These are phyloP conservation scores for Elaeis guineensis DNA, from an alignment of 176 grass and related monocot genomes.

Conservation along the genomic window DNA sequence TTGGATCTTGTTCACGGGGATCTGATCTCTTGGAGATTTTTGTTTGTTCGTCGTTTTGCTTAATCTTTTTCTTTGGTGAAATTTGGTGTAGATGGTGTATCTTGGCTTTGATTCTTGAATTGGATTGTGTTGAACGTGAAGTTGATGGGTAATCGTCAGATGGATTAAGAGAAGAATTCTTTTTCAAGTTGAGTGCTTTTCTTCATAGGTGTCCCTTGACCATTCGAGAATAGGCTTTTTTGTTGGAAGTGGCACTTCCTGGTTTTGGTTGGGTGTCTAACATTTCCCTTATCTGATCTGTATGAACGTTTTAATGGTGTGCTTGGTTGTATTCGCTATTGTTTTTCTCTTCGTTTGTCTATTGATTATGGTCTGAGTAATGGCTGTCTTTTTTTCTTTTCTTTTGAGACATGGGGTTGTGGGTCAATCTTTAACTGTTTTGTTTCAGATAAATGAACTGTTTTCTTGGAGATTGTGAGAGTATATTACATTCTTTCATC, in stretches of 20 bases:
- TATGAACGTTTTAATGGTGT: neutral
- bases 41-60: neutral
- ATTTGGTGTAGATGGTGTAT: neutral
- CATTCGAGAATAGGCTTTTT: conserved; percentile 20
- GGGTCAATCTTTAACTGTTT: too few species aligned
- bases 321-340: neutral
- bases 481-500: too few species aligned
- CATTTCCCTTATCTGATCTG: neutral
- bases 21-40: too few species aligned
- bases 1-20: too few species aligned
- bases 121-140: neutral
- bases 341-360: too few species aligned
- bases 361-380: too few species aligned
- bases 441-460: too few species aligned
- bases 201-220: neutral
- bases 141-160: neutral
- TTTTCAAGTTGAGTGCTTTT: conserved; percentile 17
- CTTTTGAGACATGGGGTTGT: too few species aligned
- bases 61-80: neutral
- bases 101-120: neutral
- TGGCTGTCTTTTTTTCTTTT: too few species aligned
- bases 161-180: conserved; percentile 4
- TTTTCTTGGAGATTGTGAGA: too few species aligned
- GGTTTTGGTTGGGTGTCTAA: neutral
- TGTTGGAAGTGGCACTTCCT: neutral